These are phyloP conservation scores for Cryptococcus sp. DNA, from an alignment of 1,284 basidiomycete species.

Conservation along the genomic window DNA sequence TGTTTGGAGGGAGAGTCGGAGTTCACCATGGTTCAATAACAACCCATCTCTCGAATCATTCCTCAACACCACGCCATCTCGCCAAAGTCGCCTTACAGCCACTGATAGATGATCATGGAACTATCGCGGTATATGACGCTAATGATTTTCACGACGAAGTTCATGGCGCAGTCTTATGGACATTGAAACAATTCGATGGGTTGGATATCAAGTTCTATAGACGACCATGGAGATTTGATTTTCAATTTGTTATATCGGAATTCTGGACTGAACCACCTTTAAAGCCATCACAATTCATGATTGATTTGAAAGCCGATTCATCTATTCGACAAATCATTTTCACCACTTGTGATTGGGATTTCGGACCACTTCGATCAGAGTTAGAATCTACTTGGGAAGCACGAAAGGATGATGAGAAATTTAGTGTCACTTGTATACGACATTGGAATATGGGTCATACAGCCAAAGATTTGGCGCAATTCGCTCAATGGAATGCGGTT, in stretches of 20 bases:
- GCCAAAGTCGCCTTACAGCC: not conserved
- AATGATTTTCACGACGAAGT: conserved; percentile 4
- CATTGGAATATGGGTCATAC: not conserved
- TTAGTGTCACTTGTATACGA: not conserved
- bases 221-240: conserved; percentile 3
- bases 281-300: not conserved
- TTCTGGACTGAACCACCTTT: conserved; percentile 1
- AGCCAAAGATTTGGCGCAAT: not conserved
- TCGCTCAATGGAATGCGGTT: not conserved
- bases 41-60: too few relatives aligned
- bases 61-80: not conserved
- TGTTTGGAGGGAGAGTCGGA: too few relatives aligned
- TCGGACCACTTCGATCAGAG: not conserved
- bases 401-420: not conserved
- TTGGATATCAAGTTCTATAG: not conserved
- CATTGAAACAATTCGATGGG: not conserved
- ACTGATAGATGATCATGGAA: not conserved
- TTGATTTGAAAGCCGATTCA: not conserved
- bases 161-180: conserved; percentile 1
- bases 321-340: not conserved
- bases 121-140: conserved; percentile 1
- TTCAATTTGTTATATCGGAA: not conserved
- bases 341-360: conserved; percentile 4
- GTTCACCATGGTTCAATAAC: too few relatives aligned
- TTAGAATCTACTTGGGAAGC: not conserved